Evolutionary conservation across 2,329 filamentous ascomycete species (phyloP).

Genomic region (Scorias spongiosa): DNA sequence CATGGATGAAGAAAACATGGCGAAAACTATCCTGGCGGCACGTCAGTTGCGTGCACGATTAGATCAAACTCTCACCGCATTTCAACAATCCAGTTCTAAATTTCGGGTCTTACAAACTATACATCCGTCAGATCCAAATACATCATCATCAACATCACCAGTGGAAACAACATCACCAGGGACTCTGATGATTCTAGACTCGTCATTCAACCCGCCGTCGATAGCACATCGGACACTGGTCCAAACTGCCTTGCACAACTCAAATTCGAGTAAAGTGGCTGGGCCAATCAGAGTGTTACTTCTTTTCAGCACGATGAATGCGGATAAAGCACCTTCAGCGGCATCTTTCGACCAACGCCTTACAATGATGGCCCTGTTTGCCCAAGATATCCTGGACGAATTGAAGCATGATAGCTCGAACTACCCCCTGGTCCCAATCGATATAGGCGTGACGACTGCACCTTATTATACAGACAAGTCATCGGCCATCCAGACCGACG

Average conservation of each 20-base stretch:
- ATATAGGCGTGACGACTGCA: slow-evolving; percentile 55
- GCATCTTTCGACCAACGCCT: slow-evolving; percentile 53
- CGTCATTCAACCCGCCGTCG: slow-evolving; percentile 51
- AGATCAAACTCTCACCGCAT: slow-evolving; percentile 26
- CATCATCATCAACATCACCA: neutral
- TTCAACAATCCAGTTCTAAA: slow-evolving; percentile 23
- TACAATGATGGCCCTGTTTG: slow-evolving; percentile 57
- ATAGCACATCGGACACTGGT: slow-evolving; percentile 43
- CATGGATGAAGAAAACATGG: too few species aligned
- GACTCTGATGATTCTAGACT: slow-evolving; percentile 48
- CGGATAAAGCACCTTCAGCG: slow-evolving; percentile 50
- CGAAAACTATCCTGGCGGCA: too few species aligned
- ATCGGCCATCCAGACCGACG: slow-evolving; percentile 36
- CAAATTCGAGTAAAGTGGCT: slow-evolving; percentile 7
- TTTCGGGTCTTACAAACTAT: slow-evolving; percentile 23
- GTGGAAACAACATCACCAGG: slow-evolving; percentile 10
- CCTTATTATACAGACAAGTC: slow-evolving; percentile 66
- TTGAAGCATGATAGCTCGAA: slow-evolving; percentile 3
- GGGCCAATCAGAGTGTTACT: slow-evolving; percentile 36
- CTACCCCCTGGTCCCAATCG: slow-evolving; percentile 30
- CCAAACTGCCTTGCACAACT: slow-evolving; percentile 34
- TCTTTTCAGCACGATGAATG: slow-evolving; percentile 49
- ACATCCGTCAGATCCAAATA: slow-evolving; percentile 3
- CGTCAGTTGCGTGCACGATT: slow-evolving; percentile 14
- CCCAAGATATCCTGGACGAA: slow-evolving; percentile 32